A percentile compares a stretch with the other conserved stretches of the same genome.
These are phyloP conservation scores for Kodamaea sp. DNA, from an alignment of 1,139 yeast species.

Conservation along the genomic window DNA sequence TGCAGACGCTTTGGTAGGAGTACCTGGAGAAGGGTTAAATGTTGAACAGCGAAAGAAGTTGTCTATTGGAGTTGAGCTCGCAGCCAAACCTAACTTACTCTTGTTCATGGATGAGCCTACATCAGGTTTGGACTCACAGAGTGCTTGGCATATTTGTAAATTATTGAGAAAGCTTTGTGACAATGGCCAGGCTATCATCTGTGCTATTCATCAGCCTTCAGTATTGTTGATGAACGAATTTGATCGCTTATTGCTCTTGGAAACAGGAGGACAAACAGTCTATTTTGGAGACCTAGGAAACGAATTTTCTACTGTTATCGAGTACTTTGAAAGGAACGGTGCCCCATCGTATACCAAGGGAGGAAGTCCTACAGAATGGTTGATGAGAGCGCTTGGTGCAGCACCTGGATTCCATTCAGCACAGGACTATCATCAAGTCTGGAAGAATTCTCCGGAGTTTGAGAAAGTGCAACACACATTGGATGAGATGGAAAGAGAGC, in stretches of 20 bases:
- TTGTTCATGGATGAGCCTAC: constrained; percentile 38
- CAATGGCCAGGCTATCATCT: constrained; percentile 42
- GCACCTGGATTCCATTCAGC: constrained; percentile 36
- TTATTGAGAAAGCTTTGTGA: constrained; percentile 41
- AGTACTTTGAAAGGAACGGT: constrained; percentile 61
- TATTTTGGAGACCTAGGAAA: constrained; percentile 78
- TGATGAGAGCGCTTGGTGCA: constrained; percentile 51
- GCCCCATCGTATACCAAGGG: constrained; percentile 42
- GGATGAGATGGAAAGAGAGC: constrained; percentile 29
- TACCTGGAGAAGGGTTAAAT: constrained; percentile 39
- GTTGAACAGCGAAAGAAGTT: constrained; percentile 37
- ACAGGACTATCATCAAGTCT: constrained; percentile 35
- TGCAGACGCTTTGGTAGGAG: constrained; percentile 39
- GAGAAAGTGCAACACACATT: constrained; percentile 24
- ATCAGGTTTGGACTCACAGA: constrained; percentile 42
- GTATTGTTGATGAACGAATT: constrained; percentile 36
- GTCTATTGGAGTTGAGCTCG: constrained; percentile 40
- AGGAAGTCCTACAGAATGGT: constrained; percentile 61
- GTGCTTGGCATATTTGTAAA: constrained; percentile 44
- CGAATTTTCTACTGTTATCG: constrained; percentile 47
- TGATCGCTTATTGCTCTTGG: constrained; percentile 38
- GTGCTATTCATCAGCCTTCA: constrained; percentile 45
- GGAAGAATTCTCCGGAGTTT: constrained; percentile 34
- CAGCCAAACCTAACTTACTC: constrained; percentile 36
- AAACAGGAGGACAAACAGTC: constrained; percentile 63